phyloP scores from a whole-genome alignment of 441 rosid species.

The Isatis lusitanica region DNA sequence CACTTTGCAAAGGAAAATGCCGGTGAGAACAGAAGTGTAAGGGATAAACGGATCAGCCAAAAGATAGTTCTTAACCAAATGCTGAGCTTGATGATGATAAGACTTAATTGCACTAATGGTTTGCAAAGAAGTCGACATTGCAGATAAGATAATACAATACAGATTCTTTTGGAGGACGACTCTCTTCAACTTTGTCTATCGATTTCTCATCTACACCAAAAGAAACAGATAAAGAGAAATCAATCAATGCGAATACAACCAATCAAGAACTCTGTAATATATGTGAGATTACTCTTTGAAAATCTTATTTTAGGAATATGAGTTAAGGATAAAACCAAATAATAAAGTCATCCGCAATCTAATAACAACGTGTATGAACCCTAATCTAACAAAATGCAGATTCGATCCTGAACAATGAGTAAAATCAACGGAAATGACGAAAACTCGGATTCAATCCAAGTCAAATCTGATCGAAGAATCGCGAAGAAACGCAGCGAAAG shows the following conservation, averaged over 20 bases:
- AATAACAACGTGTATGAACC: constrained; percentile 15
- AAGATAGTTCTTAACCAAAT: constrained; percentile 53
- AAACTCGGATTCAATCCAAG: constrained; percentile 24
- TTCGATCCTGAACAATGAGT: constrained; percentile 19
- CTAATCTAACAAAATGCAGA: constrained; percentile 31
- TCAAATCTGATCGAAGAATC: constrained; percentile 25
- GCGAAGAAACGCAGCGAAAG: background rate
- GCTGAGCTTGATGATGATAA: constrained; percentile 56
- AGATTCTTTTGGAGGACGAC: background rate
- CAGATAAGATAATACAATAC: background rate
- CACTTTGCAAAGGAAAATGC: constrained; percentile 74
- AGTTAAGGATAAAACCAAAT: no score
- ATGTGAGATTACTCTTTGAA: no score
- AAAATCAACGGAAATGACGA: background rate
- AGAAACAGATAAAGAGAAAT: background rate
- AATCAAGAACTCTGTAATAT: no score
- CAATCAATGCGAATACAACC: background rate
- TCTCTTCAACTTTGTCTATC: background rate
- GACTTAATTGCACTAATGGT: constrained; percentile 51
- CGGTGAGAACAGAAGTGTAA: constrained; percentile 57
- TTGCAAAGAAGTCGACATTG: constrained; percentile 47
- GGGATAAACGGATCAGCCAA: constrained; percentile 62
- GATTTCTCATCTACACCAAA: constrained; percentile 29
- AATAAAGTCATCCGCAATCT: background rate
- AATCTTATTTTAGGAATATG: no score